A percentile compares a stretch with the other conserved stretches of the same genome.
These are phyloP conservation scores for Tetrahymena borealis DNA, from an alignment of 73 alveolate genomes.

Conservation along the genomic window DNA sequence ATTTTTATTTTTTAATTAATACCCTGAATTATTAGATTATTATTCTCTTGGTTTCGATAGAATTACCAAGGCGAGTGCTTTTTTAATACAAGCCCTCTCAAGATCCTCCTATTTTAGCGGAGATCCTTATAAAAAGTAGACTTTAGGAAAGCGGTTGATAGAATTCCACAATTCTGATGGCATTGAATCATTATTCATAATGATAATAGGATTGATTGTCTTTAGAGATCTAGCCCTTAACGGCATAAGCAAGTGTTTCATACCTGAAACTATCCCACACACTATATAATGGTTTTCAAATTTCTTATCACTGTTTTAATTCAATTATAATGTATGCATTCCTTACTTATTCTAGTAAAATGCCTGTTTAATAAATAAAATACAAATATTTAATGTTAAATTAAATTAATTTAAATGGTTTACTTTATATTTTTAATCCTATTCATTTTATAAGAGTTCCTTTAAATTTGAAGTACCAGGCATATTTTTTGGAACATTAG, in stretches of 20 bases:
- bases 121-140: constrained; percentile 82
- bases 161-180: constrained; percentile 89
- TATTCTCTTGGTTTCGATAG: constrained; percentile 71
- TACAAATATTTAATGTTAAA: neutral
- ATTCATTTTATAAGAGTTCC: neutral
- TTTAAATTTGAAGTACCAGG: neutral
- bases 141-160: constrained; percentile 86
- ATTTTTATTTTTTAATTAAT: neutral
- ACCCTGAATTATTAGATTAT: constrained; percentile 29
- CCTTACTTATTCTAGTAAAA: constrained; percentile 15
- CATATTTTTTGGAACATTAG: constrained; percentile 7
- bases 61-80: constrained; percentile 87
- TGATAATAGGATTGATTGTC: constrained; percentile 76
- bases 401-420: neutral
- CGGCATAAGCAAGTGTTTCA: constrained; percentile 85
- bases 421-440: neutral
- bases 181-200: constrained; percentile 74
- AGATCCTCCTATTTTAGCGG: constrained; percentile 86
- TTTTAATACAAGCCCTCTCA: constrained; percentile 81
- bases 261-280: constrained; percentile 85
- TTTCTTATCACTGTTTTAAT: constrained; percentile 51
- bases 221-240: constrained; percentile 78
- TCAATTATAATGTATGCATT: constrained; percentile 6
- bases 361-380: neutral
- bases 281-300: constrained; percentile 88